Evolutionary conservation across 176 grass and related monocot species (phyloP).

Genomic region (Triticum monococcum): DNA sequence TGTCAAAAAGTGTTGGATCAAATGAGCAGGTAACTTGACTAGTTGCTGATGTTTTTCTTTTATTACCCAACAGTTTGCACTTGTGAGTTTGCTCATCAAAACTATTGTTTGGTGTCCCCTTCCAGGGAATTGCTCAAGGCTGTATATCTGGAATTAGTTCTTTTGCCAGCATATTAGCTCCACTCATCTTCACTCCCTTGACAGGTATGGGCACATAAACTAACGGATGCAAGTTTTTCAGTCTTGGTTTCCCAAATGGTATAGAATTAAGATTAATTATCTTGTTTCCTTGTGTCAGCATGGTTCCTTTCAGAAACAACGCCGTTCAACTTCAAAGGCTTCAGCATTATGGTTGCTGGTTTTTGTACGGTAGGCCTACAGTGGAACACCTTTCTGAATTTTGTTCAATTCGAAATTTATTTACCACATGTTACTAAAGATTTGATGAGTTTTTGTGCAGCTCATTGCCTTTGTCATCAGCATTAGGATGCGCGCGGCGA

Average conservation of each 20-base stretch:
- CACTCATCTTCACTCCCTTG: slow-evolving; percentile 77
- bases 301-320: slow-evolving; percentile 76
- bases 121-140: slow-evolving; percentile 91
- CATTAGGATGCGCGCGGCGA: background rate
- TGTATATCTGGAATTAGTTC: slow-evolving; percentile 88
- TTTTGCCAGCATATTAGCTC: slow-evolving; percentile 84
- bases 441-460: background rate
- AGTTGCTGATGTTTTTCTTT: background rate
- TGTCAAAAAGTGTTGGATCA: slow-evolving; percentile 71
- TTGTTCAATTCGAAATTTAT: background rate
- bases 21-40: slow-evolving; percentile 68
- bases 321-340: slow-evolving; percentile 86
- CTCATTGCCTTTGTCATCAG: slow-evolving; percentile 50
- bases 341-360: slow-evolving; percentile 85
- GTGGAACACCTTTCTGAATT: background rate
- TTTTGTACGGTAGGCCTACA: slow-evolving; percentile 58
- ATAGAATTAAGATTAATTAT: background rate
- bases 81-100: background rate
- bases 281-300: slow-evolving; percentile 37
- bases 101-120: background rate
- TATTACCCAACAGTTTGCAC: background rate
- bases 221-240: background rate
- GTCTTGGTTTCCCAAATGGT: background rate
- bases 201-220: slow-evolving; percentile 44
- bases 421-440: background rate